Evolutionary conservation across 148 eudicot species (phyloP).

Genomic region (Bassia scoparia): DNA sequence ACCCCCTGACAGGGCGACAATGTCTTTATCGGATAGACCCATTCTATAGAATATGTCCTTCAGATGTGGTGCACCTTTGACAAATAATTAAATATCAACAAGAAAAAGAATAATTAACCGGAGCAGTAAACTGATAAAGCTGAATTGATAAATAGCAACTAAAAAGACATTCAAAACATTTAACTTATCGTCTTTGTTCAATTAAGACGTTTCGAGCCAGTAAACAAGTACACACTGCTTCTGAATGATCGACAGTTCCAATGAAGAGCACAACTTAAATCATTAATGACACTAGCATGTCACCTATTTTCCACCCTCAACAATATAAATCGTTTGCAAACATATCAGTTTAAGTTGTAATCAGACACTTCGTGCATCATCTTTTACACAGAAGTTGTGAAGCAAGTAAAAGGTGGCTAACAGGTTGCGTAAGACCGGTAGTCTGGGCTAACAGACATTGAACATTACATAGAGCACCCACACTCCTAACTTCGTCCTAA

Average conservation of each 20-base stretch:
- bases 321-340: not conserved
- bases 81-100: not conserved
- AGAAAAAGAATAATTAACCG: not conserved
- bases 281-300: not conserved
- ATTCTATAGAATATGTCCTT: constrained; percentile 83
- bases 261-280: not conserved
- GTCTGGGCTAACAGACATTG: not conserved
- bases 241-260: not conserved
- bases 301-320: not conserved
- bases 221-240: not conserved
- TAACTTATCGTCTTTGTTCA: not conserved
- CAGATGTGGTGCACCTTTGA: constrained; percentile 60
- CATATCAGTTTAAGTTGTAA: too few species aligned
- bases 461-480: not conserved
- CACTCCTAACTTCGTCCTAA: constrained; percentile 10
- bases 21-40: constrained; percentile 69
- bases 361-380: too few species aligned
- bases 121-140: not conserved
- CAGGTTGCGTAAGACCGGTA: too few species aligned
- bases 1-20: constrained; percentile 71
- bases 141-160: not conserved
- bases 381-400: not conserved
- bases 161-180: not conserved
- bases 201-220: not conserved
- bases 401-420: not conserved